A percentile compares a stretch with the other conserved stretches of the same genome.
phyloP scores from a whole-genome alignment of 2,329 filamentous ascomycete species.

The Saccharata proteae region DNA sequence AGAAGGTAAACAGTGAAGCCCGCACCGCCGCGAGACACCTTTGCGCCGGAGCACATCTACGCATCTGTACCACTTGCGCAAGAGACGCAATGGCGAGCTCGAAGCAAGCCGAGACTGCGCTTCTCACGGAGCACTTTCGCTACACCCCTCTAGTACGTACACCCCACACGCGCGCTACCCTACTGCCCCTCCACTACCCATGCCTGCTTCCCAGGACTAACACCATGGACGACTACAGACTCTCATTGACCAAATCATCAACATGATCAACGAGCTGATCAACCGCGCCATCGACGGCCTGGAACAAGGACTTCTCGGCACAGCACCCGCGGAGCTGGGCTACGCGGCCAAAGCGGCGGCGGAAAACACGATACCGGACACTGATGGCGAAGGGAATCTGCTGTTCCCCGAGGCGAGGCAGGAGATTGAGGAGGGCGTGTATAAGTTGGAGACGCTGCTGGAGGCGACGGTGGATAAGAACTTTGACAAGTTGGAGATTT shows the following conservation, averaged over 20 bases:
- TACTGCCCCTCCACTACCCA: not conserved
- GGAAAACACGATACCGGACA: slow-evolving; percentile 31
- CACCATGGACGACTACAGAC: no score
- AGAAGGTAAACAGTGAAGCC: slow-evolving; percentile 7
- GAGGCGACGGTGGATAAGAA: slow-evolving; percentile 38
- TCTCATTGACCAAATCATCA: slow-evolving; percentile 95
- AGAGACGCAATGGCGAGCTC: slow-evolving; percentile 26
- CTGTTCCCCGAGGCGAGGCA: slow-evolving; percentile 40
- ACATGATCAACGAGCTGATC: slow-evolving; percentile 85
- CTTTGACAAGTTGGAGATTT: slow-evolving; percentile 52
- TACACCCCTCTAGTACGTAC: slow-evolving; percentile 74
- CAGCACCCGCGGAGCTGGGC: slow-evolving; percentile 66
- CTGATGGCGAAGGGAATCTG: slow-evolving; percentile 25
- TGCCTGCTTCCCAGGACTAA: slow-evolving; percentile 4
- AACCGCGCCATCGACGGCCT: slow-evolving; percentile 82
- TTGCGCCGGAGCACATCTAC: slow-evolving; percentile 1
- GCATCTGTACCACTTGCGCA: not conserved
- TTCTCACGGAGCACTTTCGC: slow-evolving; percentile 90
- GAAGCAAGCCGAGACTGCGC: slow-evolving; percentile 39
- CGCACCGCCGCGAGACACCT: slow-evolving; percentile 3
- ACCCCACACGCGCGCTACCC: no score
- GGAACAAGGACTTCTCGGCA: slow-evolving; percentile 66
- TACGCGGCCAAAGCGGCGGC: slow-evolving; percentile 46
- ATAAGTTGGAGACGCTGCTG: slow-evolving; percentile 38
- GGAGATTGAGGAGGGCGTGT: slow-evolving; percentile 72